A percentile compares a stretch with the other conserved stretches of the same genome.
These are phyloP conservation scores for Neltuma alba DNA, from an alignment of 306 rosid genomes.

Conservation along the genomic window DNA sequence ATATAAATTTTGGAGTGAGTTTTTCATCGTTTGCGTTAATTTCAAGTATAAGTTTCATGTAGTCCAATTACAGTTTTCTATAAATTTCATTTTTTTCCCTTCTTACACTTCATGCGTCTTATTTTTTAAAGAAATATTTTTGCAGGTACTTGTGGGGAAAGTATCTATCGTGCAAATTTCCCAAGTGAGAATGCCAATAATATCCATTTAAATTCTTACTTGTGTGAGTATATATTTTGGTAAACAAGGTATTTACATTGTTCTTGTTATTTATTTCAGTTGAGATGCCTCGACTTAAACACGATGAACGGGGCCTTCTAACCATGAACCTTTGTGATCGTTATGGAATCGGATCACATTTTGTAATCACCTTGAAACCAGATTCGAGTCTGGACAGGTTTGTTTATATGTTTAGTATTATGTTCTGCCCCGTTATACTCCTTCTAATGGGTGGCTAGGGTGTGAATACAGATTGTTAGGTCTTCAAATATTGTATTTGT, in stretches of 20 bases:
- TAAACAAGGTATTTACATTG: neutral
- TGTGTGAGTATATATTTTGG: too few relatives aligned
- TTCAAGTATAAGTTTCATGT: neutral
- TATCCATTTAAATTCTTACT: too few relatives aligned
- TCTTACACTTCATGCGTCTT: neutral
- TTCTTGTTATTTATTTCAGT: neutral
- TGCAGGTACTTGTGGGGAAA: neutral
- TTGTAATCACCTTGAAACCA: neutral
- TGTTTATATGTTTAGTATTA: too few relatives aligned
- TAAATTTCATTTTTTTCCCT: neutral
- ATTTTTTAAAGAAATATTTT: too few relatives aligned
- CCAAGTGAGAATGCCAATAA: neutral
- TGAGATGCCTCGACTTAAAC: neutral
- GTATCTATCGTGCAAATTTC: neutral
- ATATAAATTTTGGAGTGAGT: too few relatives aligned
- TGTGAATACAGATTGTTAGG: too few relatives aligned
- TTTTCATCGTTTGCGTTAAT: too few relatives aligned
- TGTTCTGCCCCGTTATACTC: neutral
- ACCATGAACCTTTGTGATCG: neutral
- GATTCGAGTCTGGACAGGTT: neutral
- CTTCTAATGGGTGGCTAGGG: too few relatives aligned
- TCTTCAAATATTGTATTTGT: too few relatives aligned
- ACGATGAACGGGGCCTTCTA: neutral
- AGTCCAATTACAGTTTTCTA: neutral
- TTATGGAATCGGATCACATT: neutral